phyloP scores from a whole-genome alignment of 495 filamentous ascomycete genomes.

The Podospora tetraspora region DNA sequence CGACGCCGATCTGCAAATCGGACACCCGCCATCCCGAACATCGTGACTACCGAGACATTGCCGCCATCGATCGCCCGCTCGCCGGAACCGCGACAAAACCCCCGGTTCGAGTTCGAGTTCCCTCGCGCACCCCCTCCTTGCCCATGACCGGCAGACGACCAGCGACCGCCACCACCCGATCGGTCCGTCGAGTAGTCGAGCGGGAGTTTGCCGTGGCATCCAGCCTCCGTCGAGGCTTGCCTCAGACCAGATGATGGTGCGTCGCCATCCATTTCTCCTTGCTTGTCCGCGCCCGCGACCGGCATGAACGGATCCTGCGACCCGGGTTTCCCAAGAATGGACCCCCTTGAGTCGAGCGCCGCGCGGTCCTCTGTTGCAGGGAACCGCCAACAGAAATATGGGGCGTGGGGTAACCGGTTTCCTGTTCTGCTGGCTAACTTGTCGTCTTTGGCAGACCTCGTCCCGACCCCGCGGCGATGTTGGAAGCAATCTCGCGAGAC shows the following conservation, averaged over 20 bases:
- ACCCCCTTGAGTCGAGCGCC: conserved; percentile 10
- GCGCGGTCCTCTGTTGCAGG: conserved; percentile 15
- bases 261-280: conserved; percentile 15
- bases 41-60: background rate
- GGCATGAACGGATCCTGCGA: background rate
- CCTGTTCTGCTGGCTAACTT: conserved; percentile 21
- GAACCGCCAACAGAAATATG: conserved; percentile 25
- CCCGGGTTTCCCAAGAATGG: background rate
- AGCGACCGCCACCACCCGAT: conserved; percentile 13
- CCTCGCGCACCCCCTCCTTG: conserved; percentile 13
- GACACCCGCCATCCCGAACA: conserved; percentile 7
- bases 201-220: conserved; percentile 28
- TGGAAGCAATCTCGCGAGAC: conserved; percentile 51
- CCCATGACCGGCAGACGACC: conserved; percentile 37
- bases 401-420: conserved; percentile 25
- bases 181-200: conserved; percentile 17
- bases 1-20: background rate
- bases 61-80: background rate
- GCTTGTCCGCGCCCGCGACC: background rate
- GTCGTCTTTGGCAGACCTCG: conserved; percentile 42
- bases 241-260: conserved; percentile 36
- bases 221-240: conserved; percentile 36
- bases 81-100: conserved; percentile 5
- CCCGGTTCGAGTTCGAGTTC: conserved; percentile 8
- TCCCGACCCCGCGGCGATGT: conserved; percentile 48